These are phyloP conservation scores for Beta macrorhiza DNA, from an alignment of 179 eudicot genomes.

Conservation along the genomic window DNA sequence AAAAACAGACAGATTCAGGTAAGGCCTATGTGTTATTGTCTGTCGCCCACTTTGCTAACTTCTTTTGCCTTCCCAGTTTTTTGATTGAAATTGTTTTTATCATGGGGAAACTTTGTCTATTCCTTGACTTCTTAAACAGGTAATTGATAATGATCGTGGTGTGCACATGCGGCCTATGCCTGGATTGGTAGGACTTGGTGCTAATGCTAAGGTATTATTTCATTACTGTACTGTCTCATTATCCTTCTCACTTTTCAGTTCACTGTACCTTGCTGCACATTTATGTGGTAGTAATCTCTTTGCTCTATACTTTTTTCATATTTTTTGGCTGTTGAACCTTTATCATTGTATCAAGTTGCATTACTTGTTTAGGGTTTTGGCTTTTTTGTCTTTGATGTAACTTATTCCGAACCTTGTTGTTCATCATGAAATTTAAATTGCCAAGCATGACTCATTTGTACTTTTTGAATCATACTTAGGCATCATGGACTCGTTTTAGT, in stretches of 20 bases:
- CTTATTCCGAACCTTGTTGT: background rate
- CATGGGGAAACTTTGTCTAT: background rate
- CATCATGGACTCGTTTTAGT: background rate
- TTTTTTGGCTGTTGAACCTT: background rate
- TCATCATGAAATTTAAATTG: background rate
- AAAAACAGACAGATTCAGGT: constrained; percentile 89
- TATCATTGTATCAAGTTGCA: background rate
- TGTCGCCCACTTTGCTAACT: background rate
- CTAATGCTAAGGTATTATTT: constrained; percentile 57
- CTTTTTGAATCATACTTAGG: background rate
- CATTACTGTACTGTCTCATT: background rate
- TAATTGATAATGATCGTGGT: constrained; percentile 87
- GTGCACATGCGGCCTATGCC: constrained; percentile 97
- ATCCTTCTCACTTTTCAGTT: background rate
- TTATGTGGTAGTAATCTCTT: background rate
- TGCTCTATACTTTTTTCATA: background rate
- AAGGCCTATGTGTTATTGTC: background rate
- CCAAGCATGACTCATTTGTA: background rate
- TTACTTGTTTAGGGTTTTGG: background rate
- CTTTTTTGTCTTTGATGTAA: background rate
- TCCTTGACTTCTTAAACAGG: constrained; percentile 37
- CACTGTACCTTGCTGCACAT: background rate
- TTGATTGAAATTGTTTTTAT: constrained; percentile 4
- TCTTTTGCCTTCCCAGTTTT: background rate
- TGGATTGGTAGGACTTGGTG: constrained; percentile 72